Conservation (phyloP, 2,329 filamentous ascomycete genomes). For the Phyllachora maydis region DNA sequence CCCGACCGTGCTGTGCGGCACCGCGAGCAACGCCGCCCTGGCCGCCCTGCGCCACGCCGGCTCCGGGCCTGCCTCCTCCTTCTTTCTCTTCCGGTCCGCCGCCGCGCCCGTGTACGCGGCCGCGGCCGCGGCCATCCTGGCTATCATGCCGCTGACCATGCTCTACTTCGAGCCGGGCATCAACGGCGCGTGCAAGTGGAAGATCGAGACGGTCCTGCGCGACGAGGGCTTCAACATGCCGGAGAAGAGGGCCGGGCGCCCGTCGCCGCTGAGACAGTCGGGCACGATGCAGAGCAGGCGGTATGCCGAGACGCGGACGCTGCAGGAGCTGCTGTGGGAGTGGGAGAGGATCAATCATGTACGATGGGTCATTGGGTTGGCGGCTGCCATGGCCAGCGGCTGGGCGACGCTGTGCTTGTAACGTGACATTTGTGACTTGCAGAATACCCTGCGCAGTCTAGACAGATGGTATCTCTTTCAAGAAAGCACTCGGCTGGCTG, state of each 20-base stretch:
- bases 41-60: too few relatives aligned
- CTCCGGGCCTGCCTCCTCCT: not conserved
- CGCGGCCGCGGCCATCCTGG: slow-evolving; percentile 1
- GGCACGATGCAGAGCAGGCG: slow-evolving; percentile 1
- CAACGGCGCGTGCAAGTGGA: slow-evolving; percentile 7
- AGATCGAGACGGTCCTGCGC: slow-evolving; percentile 2
- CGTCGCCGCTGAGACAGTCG: slow-evolving; percentile 2
- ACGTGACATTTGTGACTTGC: too few relatives aligned
- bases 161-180: slow-evolving; percentile 5
- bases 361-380: slow-evolving; percentile 2
- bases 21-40: slow-evolving; percentile 3
- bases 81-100: too few relatives aligned
- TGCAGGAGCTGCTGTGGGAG: slow-evolving; percentile 3
- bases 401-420: slow-evolving; percentile 1
- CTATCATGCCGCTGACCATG: slow-evolving; percentile 4
- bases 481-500: too few relatives aligned
- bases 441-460: too few relatives aligned
- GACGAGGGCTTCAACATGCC: slow-evolving; percentile 1
- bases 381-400: slow-evolving; percentile 3
- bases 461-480: too few relatives aligned
- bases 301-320: slow-evolving; percentile 3
- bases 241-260: not conserved
- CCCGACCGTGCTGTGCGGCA: slow-evolving; percentile 2
- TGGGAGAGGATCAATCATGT: slow-evolving; percentile 5
- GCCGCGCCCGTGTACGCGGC: not conserved